Evolutionary conservation across 2,329 filamentous ascomycete genomes (phyloP).

Genomic region (Penicillium sp.): DNA sequence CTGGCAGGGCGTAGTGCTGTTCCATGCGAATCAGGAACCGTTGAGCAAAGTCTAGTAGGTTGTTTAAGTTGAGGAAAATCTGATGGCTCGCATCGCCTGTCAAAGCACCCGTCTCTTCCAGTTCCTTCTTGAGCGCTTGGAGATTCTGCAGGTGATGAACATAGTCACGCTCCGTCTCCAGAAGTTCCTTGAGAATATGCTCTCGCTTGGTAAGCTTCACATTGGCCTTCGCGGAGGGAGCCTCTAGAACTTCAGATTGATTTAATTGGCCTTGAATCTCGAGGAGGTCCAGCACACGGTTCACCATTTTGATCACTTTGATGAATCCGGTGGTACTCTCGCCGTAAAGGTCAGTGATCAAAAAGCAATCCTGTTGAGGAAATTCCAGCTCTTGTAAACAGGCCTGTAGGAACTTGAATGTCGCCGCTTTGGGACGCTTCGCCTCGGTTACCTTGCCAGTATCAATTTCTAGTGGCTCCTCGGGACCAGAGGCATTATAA

Average conservation of each 20-base stretch:
- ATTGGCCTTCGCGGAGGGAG: conserved; percentile 48
- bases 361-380: conserved; percentile 78
- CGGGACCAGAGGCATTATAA: conserved; percentile 80
- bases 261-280: conserved; percentile 74
- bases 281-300: conserved; percentile 83
- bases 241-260: conserved; percentile 54
- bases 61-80: conserved; percentile 95
- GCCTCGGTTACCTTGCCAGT: conserved; percentile 62
- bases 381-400: conserved; percentile 81
- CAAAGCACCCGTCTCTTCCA: conserved; percentile 84
- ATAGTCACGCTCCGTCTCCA: conserved; percentile 95
- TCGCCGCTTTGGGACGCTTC: conserved; percentile 80
- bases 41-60: conserved; percentile 91
- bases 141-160: conserved; percentile 95
- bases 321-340: conserved; percentile 97
- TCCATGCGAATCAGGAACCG: conserved; percentile 94
- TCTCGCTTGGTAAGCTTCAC: conserved; percentile 71
- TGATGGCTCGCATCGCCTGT: conserved; percentile 88
- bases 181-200: conserved; percentile 85
- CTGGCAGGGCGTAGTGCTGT: conserved; percentile 82
- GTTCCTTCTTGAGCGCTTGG: conserved; percentile 83
- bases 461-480: conserved; percentile 66
- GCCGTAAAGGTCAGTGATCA: conserved; percentile 86
- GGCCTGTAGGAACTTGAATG: conserved; percentile 89
- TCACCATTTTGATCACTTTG: conserved; percentile 93